A percentile compares a stretch with the other conserved stretches of the same genome.
phyloP scores from a whole-genome alignment of 192 early-diverging fungal species.

The Diversispora eburnea region DNA sequence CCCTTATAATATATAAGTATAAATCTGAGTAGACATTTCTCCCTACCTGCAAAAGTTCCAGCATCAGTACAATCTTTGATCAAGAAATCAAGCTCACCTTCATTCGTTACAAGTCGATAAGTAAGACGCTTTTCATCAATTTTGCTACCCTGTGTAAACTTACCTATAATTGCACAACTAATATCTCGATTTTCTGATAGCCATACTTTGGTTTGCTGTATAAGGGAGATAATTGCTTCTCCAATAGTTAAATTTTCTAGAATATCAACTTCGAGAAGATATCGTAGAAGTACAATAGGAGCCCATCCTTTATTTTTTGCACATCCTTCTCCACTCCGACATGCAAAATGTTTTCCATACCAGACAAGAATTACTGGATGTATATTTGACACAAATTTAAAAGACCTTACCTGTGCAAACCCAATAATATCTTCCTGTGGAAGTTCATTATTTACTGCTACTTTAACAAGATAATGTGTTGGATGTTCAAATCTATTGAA shows the following conservation, averaged over 20 bases:
- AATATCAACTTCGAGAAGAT: slow-evolving; percentile 18
- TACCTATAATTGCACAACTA: slow-evolving; percentile 17
- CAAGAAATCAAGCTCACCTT: slow-evolving; percentile 15
- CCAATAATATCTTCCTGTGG: neutral
- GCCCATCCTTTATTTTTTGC: neutral
- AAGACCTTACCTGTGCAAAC: slow-evolving; percentile 6
- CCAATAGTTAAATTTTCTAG: slow-evolving; percentile 23
- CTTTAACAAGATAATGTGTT: slow-evolving; percentile 20
- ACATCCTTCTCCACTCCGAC: slow-evolving; percentile 2
- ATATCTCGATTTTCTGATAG: slow-evolving; percentile 13
- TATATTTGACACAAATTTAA: slow-evolving; percentile 9
- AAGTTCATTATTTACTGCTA: slow-evolving; percentile 10
- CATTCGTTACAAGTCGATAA: too few species aligned
- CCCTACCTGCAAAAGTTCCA: slow-evolving; percentile 8
- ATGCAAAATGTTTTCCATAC: slow-evolving; percentile 17
- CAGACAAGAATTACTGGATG: slow-evolving; percentile 8
- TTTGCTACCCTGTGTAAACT: slow-evolving; percentile 11
- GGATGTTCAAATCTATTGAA: slow-evolving; percentile 10
- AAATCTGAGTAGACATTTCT: slow-evolving; percentile 5
- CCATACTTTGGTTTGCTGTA: slow-evolving; percentile 21
- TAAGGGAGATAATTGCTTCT: slow-evolving; percentile 17
- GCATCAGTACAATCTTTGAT: slow-evolving; percentile 14
- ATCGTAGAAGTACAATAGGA: slow-evolving; percentile 13
- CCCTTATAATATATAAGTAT: slow-evolving; percentile 11
- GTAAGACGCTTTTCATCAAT: slow-evolving; percentile 16